Evolutionary conservation across 192 early-diverging fungal genomes (phyloP), one percentile per base, ranked within the genome.

Genomic region (Thoreauomyces humboldtii): DNA sequence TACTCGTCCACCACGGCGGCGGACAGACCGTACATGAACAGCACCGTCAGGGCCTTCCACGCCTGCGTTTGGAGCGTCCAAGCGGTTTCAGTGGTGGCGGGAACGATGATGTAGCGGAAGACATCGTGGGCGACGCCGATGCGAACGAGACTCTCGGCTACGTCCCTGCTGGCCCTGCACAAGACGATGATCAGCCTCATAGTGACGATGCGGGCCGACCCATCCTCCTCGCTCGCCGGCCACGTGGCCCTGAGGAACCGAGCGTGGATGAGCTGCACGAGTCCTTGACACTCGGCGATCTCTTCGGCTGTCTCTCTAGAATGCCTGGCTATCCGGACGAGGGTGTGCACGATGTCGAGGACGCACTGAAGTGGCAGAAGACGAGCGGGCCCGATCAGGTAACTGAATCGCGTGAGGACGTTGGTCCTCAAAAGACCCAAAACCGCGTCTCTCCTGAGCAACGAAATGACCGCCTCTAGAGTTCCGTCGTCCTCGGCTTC

Each of bases 361-460:
- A 76, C 73, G 0, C 78, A 65, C 28, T 42, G 44, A 0, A 58
- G 38, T 36, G 78, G 64, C 4, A 74, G 70, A 25, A 72, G 70
- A 5, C 65, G 54, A 7, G 67, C 63, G 0, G 73, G 72, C n/a
- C n/a, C n/a, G 15, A 90, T 44, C 4, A 90, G 62, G 60, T 86
- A 90, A 3, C 73, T 65, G 17, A 88, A 43, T 25, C 87, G 77
- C 22, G 74, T 67, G 15, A 86, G 52, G 28, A 90, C 69, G 56
- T 85, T 74, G 74, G 86, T 88, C n/a, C 67, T 55, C 7, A 90
- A 46, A n/a, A 90, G 54, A 21, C 82, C 88, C 19, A 71, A 64
- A 0, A 87, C 65, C 0, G 82, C 65, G 62, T 90, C 87, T 31
- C 66, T 71, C 27, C 63, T 32, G 14, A 76, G 44, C 9, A 66